Base-by-base conservation (phyloP, 805 yeast species). In the Candida ovalis region DNA sequence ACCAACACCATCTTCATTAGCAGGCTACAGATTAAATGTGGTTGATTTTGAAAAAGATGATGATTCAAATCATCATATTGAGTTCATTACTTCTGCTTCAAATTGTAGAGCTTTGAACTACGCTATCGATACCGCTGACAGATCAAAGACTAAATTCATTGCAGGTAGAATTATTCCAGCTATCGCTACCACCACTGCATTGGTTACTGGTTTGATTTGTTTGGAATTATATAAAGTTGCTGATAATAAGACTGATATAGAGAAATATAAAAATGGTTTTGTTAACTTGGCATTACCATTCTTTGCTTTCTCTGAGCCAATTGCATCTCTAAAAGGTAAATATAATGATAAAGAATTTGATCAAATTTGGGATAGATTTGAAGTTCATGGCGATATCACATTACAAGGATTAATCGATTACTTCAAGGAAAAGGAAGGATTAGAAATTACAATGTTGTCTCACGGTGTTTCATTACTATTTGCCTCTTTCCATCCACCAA, bases 81-180 rank as follows among this genome's bases (percentile, higher is more conserved):
- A 92, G 66, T 94, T 94, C 68, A 94, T 94, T 58, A 75, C 92
- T 17, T 96, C 98, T 19, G 96, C 97, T 21, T 92, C 98, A 2
- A 94, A 94, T 67, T 82, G 96, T 69, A 84, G 99, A 67, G 99
- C 99, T 25, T 75, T 82, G 70, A 92, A 90, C 70, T 92, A 92
- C 64, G 78, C 81, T 37, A 90, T 92, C 57, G 96, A 89, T 62
- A 73, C 89, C 12, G 97, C 92, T 33, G 97, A 92, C 63, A 81
- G 83, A 53, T 82, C 84, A 44, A 88, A 86, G 73, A 94, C 99
- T 35, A 94, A 94, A 73, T 89, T 92, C 61, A 92, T 94, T 66
- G 99, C 99, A 6, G 99, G 99, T 42, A 84, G 95, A 70, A 94
- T 94, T 57, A 94, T 94, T 57, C 99, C 99, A 15, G 99, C 99